Evolutionary conservation across 2,329 filamentous ascomycete species (phyloP).

Genomic region (Exophiala dermatitidis): DNA sequence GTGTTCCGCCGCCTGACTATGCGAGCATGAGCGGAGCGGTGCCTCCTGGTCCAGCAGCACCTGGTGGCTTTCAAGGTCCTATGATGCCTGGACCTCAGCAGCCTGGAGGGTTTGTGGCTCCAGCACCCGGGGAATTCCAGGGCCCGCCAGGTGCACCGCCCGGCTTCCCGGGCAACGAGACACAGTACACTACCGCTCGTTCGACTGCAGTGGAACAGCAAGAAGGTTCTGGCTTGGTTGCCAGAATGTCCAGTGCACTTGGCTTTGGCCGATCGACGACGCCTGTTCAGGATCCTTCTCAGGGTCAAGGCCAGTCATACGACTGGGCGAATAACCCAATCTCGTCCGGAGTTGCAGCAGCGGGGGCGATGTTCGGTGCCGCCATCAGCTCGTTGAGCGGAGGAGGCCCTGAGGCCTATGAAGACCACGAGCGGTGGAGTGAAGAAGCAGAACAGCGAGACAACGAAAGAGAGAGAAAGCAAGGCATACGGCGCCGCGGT

Average conservation of each 20-base stretch:
- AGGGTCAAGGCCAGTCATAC: constrained; percentile 60
- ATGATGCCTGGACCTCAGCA: constrained; percentile 26
- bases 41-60: constrained; percentile 31
- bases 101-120: constrained; percentile 27
- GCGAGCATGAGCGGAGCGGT: constrained; percentile 27
- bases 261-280: constrained; percentile 52
- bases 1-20: constrained; percentile 44
- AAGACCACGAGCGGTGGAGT: constrained; percentile 84
- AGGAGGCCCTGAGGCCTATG: constrained; percentile 71
- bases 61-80: constrained; percentile 22
- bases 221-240: constrained; percentile 56
- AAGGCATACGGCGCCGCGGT: constrained; percentile 26
- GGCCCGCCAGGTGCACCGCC: constrained; percentile 22
- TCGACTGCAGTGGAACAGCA: constrained; percentile 32
- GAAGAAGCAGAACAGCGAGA: constrained; percentile 72
- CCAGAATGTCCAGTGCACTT: constrained; percentile 72
- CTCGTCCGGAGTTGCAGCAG: constrained; percentile 71
- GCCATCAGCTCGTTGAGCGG: constrained; percentile 77
- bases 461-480: constrained; percentile 30
- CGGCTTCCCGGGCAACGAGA: constrained; percentile 28
- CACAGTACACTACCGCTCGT: constrained; percentile 31
- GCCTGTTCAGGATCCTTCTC: constrained; percentile 43
- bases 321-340: constrained; percentile 76
- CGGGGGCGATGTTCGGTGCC: constrained; percentile 72
- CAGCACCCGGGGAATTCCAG: constrained; percentile 27